Conservation (phyloP, 2,329 filamentous ascomycete species). For the Raffaelea deltoideospora region DNA sequence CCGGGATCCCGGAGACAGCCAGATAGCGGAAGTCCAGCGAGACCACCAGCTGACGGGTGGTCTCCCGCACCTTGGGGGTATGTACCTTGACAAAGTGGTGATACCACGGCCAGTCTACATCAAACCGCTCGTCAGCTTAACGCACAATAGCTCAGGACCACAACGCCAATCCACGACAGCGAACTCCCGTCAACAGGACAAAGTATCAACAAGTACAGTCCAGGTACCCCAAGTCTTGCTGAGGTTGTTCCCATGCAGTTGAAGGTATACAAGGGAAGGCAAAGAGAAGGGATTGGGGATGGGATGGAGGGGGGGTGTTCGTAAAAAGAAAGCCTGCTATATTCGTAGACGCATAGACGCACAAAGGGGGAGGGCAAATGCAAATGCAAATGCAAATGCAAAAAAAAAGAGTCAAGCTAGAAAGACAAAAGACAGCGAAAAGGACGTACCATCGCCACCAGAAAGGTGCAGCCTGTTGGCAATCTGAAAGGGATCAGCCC, state of each 20-base stretch:
- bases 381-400: background rate
- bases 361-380: too few species aligned
- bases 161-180: background rate
- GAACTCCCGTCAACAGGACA: background rate
- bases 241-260: too few species aligned
- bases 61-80: conserved; percentile 17
- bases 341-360: too few species aligned
- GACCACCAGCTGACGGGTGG: conserved; percentile 27
- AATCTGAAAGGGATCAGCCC: conserved; percentile 31
- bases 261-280: too few species aligned
- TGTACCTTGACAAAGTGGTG: conserved; percentile 27
- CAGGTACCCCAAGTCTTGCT: too few species aligned
- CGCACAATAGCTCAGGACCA: background rate
- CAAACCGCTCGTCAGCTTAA: background rate
- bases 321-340: background rate
- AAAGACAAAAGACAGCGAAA: background rate
- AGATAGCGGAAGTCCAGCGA: conserved; percentile 33
- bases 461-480: conserved; percentile 24
- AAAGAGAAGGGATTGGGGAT: background rate
- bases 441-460: conserved; percentile 16
- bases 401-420: background rate
- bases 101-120: conserved; percentile 33
- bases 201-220: too few species aligned
- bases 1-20: conserved; percentile 19
- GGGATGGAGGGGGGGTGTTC: background rate